Evolutionary conservation across 164 flowering plant genomes (phyloP).

Genomic region (Piper longum): DNA sequence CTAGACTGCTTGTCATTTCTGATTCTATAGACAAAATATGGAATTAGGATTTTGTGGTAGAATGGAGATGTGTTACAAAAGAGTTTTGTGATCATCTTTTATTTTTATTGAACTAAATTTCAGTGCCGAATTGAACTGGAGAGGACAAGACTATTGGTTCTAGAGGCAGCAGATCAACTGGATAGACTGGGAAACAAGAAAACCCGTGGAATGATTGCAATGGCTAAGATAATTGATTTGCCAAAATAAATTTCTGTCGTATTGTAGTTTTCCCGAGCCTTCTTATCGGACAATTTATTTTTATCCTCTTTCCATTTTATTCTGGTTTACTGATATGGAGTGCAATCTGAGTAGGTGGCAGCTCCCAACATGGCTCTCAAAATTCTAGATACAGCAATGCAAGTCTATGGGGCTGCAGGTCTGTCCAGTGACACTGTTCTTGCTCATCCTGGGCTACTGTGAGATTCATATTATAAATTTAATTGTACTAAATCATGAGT

Average conservation of each 20-base stretch:
- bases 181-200: constrained; percentile 82
- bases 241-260: neutral
- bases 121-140: constrained; percentile 93
- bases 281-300: neutral
- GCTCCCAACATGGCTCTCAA: constrained; percentile 88
- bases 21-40: no score
- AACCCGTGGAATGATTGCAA: constrained; percentile 87
- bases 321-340: neutral
- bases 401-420: constrained; percentile 95
- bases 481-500: no score
- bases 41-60: no score
- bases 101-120: neutral
- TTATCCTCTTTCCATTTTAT: neutral
- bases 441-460: constrained; percentile 74
- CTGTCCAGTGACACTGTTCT: constrained; percentile 81
- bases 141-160: constrained; percentile 63
- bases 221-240: constrained; percentile 74
- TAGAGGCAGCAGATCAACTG: constrained; percentile 95
- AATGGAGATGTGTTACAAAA: no score
- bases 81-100: no score
- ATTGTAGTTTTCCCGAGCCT: neutral
- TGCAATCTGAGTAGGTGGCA: constrained; percentile 43
- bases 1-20: no score
- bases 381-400: constrained; percentile 91
- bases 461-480: constrained; percentile 61